Conservation (phyloP, 2,329 filamentous ascomycete species). For the Periconia macrospinosa region DNA sequence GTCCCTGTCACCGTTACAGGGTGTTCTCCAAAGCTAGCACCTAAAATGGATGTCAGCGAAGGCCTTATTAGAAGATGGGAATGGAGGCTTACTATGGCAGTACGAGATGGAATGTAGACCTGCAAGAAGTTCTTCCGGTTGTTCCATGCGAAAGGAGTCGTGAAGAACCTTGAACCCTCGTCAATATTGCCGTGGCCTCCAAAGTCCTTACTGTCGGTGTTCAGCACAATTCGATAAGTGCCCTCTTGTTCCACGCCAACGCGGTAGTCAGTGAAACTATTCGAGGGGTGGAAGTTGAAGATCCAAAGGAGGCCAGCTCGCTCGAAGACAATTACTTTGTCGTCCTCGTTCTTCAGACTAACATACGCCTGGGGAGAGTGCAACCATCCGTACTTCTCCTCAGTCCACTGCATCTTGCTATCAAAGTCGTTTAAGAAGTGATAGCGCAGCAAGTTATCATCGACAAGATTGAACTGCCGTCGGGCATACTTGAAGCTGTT, state of each 20-base stretch:
- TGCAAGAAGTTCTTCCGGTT: slow-evolving; percentile 86
- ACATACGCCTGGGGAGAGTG: slow-evolving; percentile 84
- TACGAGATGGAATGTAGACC: slow-evolving; percentile 83
- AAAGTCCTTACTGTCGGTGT: slow-evolving; percentile 74
- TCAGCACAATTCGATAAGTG: slow-evolving; percentile 84
- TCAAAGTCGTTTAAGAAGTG: slow-evolving; percentile 93
- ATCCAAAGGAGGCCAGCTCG: slow-evolving; percentile 86
- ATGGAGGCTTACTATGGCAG: slow-evolving; percentile 68
- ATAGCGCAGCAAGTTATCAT: slow-evolving; percentile 85
- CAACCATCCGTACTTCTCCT: slow-evolving; percentile 91
- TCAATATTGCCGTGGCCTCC: slow-evolving; percentile 81
- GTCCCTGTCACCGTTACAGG: background rate
- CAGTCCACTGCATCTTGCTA: slow-evolving; percentile 82
- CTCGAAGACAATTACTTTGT: slow-evolving; percentile 97
- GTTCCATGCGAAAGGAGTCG: slow-evolving; percentile 89
- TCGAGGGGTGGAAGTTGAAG: slow-evolving; percentile 90
- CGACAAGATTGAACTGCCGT: slow-evolving; percentile 88
- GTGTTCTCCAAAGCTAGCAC: slow-evolving; percentile 7
- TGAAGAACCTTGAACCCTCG: slow-evolving; percentile 85
- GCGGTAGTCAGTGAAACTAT: slow-evolving; percentile 89
- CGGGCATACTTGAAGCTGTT: slow-evolving; percentile 95
- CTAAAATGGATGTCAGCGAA: slow-evolving; percentile 1
- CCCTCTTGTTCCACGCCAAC: slow-evolving; percentile 84
- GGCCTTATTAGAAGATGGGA: background rate
- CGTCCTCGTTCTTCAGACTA: slow-evolving; percentile 86